Base-by-base conservation (phyloP, 345 rosid genomes). In the Sapria himalayana region DNA sequence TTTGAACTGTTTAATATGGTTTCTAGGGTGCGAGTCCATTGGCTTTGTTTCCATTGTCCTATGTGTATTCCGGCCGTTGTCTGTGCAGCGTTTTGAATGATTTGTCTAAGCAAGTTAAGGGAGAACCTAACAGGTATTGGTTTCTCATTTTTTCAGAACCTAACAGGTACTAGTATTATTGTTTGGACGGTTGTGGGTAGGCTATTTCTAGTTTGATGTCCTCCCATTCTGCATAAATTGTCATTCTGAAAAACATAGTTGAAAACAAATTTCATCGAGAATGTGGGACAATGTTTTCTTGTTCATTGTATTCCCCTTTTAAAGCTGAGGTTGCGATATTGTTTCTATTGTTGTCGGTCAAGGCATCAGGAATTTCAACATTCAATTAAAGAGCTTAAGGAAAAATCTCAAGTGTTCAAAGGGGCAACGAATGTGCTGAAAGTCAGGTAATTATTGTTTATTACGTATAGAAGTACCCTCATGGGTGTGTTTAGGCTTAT, bases 331-430 rank as follows among this genome's bases (percentile, higher is more conserved):
- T n/a, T 16, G 17, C 20, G 3, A 10, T 17, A 9, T 17, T 36
- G 7, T 19, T 22, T 36, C 4, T 15, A 15, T 3, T 4, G 22
- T 25, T 42, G 4, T 6, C 9, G 4, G 9, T 17, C 3, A 16
- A 89, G 98, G 42, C 76, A 76, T 58, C 71, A 73, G 33, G 93
- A 82, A 35, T 82, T 82, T 44, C 59, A 76, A 45, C 57, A 65
- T 50, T 66, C 98, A 1, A 81, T 74, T 15, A 80, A 82, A 64
- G 76, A 76, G 56, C 62, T 81, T 13, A 78, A 75, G 63, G 93
- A 72, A 37, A 81, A 66, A 57, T 68, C 92, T 9, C 64, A 70
- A 25, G 91, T 67, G 48, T 50, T 82, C 22, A 66, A 78, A 60
- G 82, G 60, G 47, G 77, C 62, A 15, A 78, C 68, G 61, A 82